Percentiles rank a stretch among this genome's conserved stretches.
Conservation (phyloP, 352 stramenopile species). For the Thalassiosira delicatula region DNA sequence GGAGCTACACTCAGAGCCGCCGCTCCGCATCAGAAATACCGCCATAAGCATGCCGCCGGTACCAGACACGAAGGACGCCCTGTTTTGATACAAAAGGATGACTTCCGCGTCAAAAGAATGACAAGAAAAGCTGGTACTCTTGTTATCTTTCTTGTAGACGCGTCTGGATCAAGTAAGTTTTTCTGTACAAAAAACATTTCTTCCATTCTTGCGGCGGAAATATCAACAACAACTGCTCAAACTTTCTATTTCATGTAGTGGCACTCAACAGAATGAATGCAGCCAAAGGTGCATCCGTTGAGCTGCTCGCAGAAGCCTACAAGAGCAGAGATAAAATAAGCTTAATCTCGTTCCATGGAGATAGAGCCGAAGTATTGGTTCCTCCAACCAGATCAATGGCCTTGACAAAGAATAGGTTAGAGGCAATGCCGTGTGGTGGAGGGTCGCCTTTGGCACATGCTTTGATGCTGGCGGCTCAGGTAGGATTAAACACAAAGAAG, state of each 20-base stretch:
- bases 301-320: conserved; percentile 79
- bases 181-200: too few species aligned
- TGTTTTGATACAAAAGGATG: conserved; percentile 73
- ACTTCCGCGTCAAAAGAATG: conserved; percentile 82
- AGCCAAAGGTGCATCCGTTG: conserved; percentile 79
- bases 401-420: conserved; percentile 79
- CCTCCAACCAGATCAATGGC: conserved; percentile 81
- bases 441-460: conserved; percentile 82
- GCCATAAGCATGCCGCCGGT: conserved; percentile 41
- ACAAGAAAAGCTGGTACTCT: conserved; percentile 79
- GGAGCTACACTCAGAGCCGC: conserved; percentile 78
- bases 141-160: conserved; percentile 83
- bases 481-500: conserved; percentile 76
- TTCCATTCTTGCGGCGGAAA: too few species aligned
- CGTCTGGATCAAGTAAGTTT: conserved; percentile 80
- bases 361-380: conserved; percentile 63
- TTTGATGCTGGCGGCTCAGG: conserved; percentile 65
- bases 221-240: too few species aligned
- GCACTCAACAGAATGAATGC: conserved; percentile 84
- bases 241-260: too few species aligned
- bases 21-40: conserved; percentile 77
- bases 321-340: conserved; percentile 82
- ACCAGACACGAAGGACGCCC: conserved; percentile 47
- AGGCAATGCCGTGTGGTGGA: conserved; percentile 83
- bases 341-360: conserved; percentile 80